Percentiles rank a stretch among this genome's conserved stretches.
phyloP scores from a whole-genome alignment of 2,329 filamentous ascomycete species.

The Cladobotryum mycophilum region DNA sequence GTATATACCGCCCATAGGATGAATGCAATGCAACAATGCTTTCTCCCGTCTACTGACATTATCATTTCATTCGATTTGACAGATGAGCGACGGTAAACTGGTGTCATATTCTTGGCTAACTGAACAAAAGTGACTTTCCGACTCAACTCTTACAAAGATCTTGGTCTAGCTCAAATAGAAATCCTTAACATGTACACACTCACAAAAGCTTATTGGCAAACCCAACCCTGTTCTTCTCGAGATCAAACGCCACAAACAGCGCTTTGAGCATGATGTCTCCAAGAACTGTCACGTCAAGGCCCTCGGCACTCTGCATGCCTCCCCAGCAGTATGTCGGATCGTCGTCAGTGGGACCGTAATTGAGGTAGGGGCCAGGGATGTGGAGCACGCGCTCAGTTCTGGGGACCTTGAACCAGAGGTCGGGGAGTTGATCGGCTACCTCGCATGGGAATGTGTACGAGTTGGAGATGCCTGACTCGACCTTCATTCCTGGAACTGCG shows the following conservation, averaged over 20 bases:
- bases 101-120: background rate
- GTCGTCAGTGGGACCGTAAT: constrained; percentile 45
- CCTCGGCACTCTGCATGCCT: constrained; percentile 58
- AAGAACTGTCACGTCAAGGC: constrained; percentile 55
- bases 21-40: constrained; percentile 14
- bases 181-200: constrained; percentile 6
- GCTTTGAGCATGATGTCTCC: constrained; percentile 77
- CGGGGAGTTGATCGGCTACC: constrained; percentile 46
- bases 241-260: constrained; percentile 66
- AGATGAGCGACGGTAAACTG: too few species aligned
- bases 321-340: constrained; percentile 60
- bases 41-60: background rate
- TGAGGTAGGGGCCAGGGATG: constrained; percentile 49
- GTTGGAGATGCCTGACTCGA: constrained; percentile 37
- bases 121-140: background rate
- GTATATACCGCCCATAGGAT: constrained; percentile 19
- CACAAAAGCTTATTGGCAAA: constrained; percentile 39
- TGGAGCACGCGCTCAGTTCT: constrained; percentile 43
- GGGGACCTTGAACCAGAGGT: constrained; percentile 49
- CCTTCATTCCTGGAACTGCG: constrained; percentile 45
- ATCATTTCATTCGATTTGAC: too few species aligned
- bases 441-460: constrained; percentile 55
- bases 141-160: background rate
- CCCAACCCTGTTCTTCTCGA: constrained; percentile 33
- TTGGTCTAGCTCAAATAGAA: background rate